Percentiles rank a stretch among this genome's conserved stretches.
Conservation (phyloP, 805 yeast species). For the Lipomyces spencermartinsiae region DNA sequence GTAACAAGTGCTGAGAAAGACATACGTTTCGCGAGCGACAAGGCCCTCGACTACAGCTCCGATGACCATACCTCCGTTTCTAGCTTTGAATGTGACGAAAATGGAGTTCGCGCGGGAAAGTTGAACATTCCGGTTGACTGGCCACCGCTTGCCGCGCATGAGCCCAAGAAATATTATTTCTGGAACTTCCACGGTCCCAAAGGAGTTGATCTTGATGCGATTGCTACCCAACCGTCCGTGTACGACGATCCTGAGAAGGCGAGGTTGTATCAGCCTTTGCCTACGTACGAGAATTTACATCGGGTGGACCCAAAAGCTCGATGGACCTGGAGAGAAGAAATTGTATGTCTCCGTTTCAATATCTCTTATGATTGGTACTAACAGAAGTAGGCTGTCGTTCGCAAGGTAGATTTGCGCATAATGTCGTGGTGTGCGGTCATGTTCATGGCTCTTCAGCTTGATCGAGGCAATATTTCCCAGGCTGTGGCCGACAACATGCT, state of each 20-base stretch:
- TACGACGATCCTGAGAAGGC: constrained; percentile 35
- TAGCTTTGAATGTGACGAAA: constrained; percentile 14
- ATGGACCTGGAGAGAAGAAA: constrained; percentile 63
- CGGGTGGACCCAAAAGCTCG: constrained; percentile 63
- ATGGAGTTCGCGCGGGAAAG: constrained; percentile 14
- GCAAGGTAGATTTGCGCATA: constrained; percentile 61
- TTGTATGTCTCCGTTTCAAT: constrained; percentile 45
- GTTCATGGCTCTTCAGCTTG: constrained; percentile 63
- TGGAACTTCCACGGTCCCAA: constrained; percentile 23
- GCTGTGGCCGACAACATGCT: constrained; percentile 63
- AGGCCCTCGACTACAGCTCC: background rate
- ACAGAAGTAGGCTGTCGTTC: constrained; percentile 44
- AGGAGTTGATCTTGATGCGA: constrained; percentile 22
- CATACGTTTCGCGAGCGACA: background rate
- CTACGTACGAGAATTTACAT: constrained; percentile 40
- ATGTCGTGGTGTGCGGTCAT: constrained; percentile 60
- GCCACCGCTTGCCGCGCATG: constrained; percentile 32
- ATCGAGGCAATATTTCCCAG: constrained; percentile 60
- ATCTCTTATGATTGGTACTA: background rate
- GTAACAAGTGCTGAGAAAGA: background rate
- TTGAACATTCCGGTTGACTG: constrained; percentile 32
- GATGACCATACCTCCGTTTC: constrained; percentile 13
- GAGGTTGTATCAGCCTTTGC: constrained; percentile 21
- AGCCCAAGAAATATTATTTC: constrained; percentile 24
- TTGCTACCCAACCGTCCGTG: constrained; percentile 34